Conservation (phyloP, 257 asterid species). For the Lycium barbarum region DNA sequence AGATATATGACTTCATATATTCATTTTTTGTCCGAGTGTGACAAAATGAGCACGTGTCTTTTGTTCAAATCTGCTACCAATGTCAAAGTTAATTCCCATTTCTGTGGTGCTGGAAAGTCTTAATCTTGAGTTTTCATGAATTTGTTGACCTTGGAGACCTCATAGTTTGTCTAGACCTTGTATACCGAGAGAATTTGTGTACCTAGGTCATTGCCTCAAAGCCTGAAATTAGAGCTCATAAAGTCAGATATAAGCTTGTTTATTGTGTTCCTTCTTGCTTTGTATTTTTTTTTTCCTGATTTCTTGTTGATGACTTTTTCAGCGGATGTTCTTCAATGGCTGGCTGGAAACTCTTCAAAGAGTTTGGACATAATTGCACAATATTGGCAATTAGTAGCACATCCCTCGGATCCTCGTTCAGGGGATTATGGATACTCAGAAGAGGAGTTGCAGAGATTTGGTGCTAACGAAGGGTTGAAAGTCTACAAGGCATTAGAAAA, state of each 20-base stretch:
- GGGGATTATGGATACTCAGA: constrained; percentile 84
- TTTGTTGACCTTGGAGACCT: not conserved
- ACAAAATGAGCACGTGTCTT: not conserved
- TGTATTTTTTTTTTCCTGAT: not conserved
- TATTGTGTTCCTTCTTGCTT: constrained; percentile 12
- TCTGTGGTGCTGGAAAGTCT: not conserved
- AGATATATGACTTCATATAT: not conserved
- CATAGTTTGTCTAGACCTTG: not conserved
- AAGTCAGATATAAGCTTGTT: constrained; percentile 10
- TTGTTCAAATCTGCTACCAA: not conserved
- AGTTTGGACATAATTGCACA: constrained; percentile 85
- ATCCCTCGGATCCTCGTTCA: constrained; percentile 72
- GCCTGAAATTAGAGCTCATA: not conserved
- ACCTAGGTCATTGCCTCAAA: not conserved
- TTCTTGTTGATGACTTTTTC: constrained; percentile 33
- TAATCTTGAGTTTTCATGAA: not conserved
- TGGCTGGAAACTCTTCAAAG: constrained; percentile 81
- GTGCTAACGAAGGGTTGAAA: constrained; percentile 66
- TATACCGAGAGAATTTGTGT: not conserved
- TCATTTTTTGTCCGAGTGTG: not conserved
- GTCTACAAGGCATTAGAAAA: constrained; percentile 63
- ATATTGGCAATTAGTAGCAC: constrained; percentile 78
- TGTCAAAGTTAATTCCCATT: not conserved
- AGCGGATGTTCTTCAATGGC: constrained; percentile 89
- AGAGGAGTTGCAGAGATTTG: constrained; percentile 74